A percentile compares a stretch with the other conserved stretches of the same genome.
Evolutionary conservation across 129 eudicot species (phyloP).

Genomic region (Artemisia argyi): DNA sequence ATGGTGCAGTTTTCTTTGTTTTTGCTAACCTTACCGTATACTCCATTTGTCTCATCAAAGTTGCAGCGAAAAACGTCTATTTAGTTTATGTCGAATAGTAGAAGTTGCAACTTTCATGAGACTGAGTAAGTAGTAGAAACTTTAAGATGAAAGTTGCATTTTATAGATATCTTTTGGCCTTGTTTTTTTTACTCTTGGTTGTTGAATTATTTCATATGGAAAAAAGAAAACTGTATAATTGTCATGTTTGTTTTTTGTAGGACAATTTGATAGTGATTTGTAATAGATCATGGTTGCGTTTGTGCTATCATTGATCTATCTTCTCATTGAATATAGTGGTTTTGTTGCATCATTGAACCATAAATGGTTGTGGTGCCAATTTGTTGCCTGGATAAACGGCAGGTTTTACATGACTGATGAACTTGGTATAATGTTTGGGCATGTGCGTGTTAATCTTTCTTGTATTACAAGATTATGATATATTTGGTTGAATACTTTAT

Average conservation of each 20-base stretch:
- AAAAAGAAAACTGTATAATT: conserved; percentile 29
- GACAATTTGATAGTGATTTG: conserved; percentile 36
- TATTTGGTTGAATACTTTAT: too few species aligned
- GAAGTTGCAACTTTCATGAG: conserved; percentile 26
- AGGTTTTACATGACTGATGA: conserved; percentile 17
- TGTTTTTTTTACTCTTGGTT: conserved; percentile 5
- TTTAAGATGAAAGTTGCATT: conserved; percentile 27
- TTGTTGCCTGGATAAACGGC: conserved; percentile 7
- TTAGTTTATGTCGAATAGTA: conserved; percentile 28
- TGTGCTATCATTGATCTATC: conserved; percentile 35
- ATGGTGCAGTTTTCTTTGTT: conserved; percentile 26
- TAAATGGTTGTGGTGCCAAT: conserved; percentile 35
- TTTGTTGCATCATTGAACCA: conserved; percentile 31
- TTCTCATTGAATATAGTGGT: conserved; percentile 30
- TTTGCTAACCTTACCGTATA: conserved; percentile 35
- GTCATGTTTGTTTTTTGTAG: conserved; percentile 32
- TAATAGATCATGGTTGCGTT: conserved; percentile 40
- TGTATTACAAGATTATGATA: neutral
- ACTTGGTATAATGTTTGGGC: conserved; percentile 6
- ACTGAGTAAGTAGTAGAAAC: conserved; percentile 27
- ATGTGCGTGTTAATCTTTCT: too few species aligned
- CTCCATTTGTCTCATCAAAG: conserved; percentile 17
- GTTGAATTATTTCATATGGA: conserved; percentile 21
- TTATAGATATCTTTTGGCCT: conserved; percentile 28
- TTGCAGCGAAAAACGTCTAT: conserved; percentile 18